phyloP scores from a whole-genome alignment of 208 protist species.

The Blastocrithidia nonstop region DNA sequence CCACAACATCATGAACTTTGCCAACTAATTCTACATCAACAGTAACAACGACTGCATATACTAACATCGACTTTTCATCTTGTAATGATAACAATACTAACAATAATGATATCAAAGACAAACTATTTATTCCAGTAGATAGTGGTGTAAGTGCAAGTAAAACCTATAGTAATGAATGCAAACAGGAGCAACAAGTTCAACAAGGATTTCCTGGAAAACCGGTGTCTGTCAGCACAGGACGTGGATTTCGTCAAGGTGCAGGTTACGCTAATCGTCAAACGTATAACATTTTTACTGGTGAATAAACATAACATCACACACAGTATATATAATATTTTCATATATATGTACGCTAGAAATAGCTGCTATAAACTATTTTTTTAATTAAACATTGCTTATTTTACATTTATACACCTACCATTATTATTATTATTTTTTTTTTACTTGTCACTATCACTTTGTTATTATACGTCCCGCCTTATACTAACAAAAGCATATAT shows the following conservation, averaged over 20 bases:
- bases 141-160: too few relatives aligned
- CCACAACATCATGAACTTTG: neutral
- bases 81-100: conserved; percentile 1
- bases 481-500: too few relatives aligned
- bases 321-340: conserved; percentile 1
- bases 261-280: conserved; percentile 71
- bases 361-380: too few relatives aligned
- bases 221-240: conserved; percentile 20
- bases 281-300: conserved; percentile 76
- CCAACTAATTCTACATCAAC: conserved; percentile 7
- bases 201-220: conserved; percentile 5
- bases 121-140: too few relatives aligned
- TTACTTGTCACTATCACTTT: too few relatives aligned
- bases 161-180: neutral
- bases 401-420: too few relatives aligned
- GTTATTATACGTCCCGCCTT: too few relatives aligned
- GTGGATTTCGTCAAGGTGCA: conserved; percentile 41
- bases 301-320: conserved; percentile 14
- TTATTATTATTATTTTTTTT: too few relatives aligned
- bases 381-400: too few relatives aligned
- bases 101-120: conserved; percentile 4
- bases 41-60: conserved; percentile 4
- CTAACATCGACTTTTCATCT: conserved; percentile 7
- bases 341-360: conserved; percentile 2
- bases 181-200: conserved; percentile 7